These are phyloP conservation scores for Xylaria sp. DNA, from an alignment of 2,329 filamentous ascomycete species.

Conservation along the genomic window DNA sequence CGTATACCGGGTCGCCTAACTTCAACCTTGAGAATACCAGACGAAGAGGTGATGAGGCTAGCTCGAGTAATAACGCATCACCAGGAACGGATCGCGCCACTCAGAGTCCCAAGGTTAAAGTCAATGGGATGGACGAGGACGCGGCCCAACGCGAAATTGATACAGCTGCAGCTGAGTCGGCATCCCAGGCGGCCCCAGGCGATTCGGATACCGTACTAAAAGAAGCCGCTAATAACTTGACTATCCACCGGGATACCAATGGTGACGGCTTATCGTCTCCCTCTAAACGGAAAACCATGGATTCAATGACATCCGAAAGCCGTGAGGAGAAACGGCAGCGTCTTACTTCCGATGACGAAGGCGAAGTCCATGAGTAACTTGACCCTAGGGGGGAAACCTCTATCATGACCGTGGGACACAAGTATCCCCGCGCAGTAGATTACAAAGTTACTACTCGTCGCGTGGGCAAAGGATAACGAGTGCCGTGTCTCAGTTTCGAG, in stretches of 20 bases:
- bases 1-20: slow-evolving; percentile 61
- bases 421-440: neutral
- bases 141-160: slow-evolving; percentile 47
- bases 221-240: slow-evolving; percentile 49
- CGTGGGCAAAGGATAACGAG: neutral
- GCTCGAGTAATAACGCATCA: slow-evolving; percentile 62
- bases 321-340: slow-evolving; percentile 58
- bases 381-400: neutral
- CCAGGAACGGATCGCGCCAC: slow-evolving; percentile 61
- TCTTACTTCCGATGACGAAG: slow-evolving; percentile 59
- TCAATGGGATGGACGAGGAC: slow-evolving; percentile 55
- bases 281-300: slow-evolving; percentile 57
- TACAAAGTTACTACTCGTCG: neutral
- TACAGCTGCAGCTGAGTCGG: slow-evolving; percentile 49
- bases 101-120: slow-evolving; percentile 58
- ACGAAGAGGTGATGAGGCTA: slow-evolving; percentile 57
- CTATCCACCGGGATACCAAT: slow-evolving; percentile 47
- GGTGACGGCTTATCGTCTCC: slow-evolving; percentile 53
- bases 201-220: slow-evolving; percentile 49
- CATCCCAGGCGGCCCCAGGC: slow-evolving; percentile 51
- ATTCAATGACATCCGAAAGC: slow-evolving; percentile 51
- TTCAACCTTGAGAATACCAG: slow-evolving; percentile 68
- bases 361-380: slow-evolving; percentile 54
- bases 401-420: neutral
- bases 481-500: neutral